A percentile compares a stretch with the other conserved stretches of the same genome.
Conservation (phyloP, 495 filamentous ascomycete species). For the Penicillium salamii region DNA sequence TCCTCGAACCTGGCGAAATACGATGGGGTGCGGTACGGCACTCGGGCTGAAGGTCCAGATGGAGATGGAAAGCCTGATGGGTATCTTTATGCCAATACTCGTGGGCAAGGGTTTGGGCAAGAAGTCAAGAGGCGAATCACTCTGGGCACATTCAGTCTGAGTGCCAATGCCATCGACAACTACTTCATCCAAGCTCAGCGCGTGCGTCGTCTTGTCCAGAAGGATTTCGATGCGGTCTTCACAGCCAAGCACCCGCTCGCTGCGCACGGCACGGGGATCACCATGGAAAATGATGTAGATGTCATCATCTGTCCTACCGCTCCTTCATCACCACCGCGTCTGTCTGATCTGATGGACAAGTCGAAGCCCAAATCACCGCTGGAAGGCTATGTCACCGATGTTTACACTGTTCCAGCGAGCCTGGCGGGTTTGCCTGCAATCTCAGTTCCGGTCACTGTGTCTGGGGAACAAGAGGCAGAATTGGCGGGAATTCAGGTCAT, state of each 20-base stretch:
- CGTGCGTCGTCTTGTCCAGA: constrained; percentile 76
- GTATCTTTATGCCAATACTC: constrained; percentile 72
- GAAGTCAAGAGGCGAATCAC: constrained; percentile 86
- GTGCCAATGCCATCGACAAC: constrained; percentile 88
- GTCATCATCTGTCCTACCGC: constrained; percentile 86
- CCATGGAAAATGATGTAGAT: constrained; percentile 58
- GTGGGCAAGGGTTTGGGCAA: constrained; percentile 70
- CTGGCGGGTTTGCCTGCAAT: constrained; percentile 88
- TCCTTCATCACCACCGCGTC: constrained; percentile 67
- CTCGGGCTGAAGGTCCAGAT: constrained; percentile 36
- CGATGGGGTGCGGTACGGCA: constrained; percentile 89
- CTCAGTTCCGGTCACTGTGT: constrained; percentile 66
- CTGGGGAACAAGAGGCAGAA: constrained; percentile 19
- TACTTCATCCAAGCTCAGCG: constrained; percentile 95
- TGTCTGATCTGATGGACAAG: constrained; percentile 49
- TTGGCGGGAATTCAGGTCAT: constrained; percentile 82
- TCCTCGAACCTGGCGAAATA: constrained; percentile 98
- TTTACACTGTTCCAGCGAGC: constrained; percentile 93
- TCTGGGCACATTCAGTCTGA: constrained; percentile 86
- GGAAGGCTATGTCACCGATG: constrained; percentile 82
- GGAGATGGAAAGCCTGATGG: constrained; percentile 31
- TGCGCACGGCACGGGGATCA: constrained; percentile 29
- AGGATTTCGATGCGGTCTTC: constrained; percentile 83
- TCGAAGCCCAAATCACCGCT: constrained; percentile 32
- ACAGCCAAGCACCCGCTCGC: constrained; percentile 60